Percentiles rank a stretch among this genome's conserved stretches.
These are phyloP conservation scores for Arthromyces matolae DNA, from an alignment of 768 basidiomycete genomes.

Conservation along the genomic window DNA sequence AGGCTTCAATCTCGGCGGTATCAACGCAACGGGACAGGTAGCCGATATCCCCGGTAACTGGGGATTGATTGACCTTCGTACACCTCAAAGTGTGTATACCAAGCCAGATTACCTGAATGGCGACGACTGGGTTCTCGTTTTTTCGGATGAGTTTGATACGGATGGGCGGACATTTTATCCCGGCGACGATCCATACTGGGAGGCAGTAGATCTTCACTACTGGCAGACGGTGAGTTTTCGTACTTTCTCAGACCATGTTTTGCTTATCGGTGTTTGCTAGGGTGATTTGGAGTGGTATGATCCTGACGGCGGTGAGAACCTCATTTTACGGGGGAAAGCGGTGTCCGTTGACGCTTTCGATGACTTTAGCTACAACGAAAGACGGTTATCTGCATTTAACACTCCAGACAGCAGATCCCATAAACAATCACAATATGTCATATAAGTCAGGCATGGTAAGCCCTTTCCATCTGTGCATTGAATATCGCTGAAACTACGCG, in stretches of 20 bases:
- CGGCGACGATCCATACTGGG: slow-evolving; percentile 66
- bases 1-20: slow-evolving; percentile 73
- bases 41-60: slow-evolving; percentile 55
- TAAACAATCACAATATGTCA: slow-evolving; percentile 60
- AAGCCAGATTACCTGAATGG: slow-evolving; percentile 56
- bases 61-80: slow-evolving; percentile 73
- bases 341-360: background rate
- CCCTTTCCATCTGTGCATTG: background rate
- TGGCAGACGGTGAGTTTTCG: slow-evolving; percentile 50
- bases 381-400: slow-evolving; percentile 71
- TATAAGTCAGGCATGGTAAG: slow-evolving; percentile 55
- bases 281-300: slow-evolving; percentile 81
- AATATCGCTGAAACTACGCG: slow-evolving; percentile 13
- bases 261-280: slow-evolving; percentile 12
- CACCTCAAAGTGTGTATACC: slow-evolving; percentile 54
- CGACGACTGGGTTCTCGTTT: slow-evolving; percentile 54
- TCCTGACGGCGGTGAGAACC: slow-evolving; percentile 40
- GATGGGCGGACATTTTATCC: slow-evolving; percentile 71
- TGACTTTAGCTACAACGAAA: slow-evolving; percentile 49
- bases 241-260: slow-evolving; percentile 9
- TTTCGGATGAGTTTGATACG: slow-evolving; percentile 78
- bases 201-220: slow-evolving; percentile 62
- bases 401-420: slow-evolving; percentile 47
- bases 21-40: slow-evolving; percentile 71
- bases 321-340: background rate